Base-by-base conservation (phyloP, 345 rosid genomes). In the Rhodamnia argentea region DNA sequence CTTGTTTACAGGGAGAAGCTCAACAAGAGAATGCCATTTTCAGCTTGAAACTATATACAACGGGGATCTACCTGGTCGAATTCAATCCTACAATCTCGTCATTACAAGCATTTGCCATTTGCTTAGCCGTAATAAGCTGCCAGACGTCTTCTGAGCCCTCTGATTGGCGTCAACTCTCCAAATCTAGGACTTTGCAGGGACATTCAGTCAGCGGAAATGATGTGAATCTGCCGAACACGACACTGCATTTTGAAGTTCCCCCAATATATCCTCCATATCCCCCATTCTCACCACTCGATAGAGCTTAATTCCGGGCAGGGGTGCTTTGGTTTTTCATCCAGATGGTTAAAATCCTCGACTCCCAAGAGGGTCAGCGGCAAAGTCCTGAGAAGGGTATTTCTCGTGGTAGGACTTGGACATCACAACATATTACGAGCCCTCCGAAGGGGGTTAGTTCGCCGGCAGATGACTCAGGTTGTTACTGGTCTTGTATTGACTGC, bases 271-370 rank as follows among this genome's bases (percentile, higher is more conserved):
- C 95, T 74, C 90, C 96, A 27, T 86, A 88, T 90, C 98, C 96
- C 18, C 98, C 98, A 3, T 91, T 91, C 88, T 96, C 99, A 54
- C 98, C 98, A 0, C 94, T 94, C 7, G 98, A 96, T 83, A 93
- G 99, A 82, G 97, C 91, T 56, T 96, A 92, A 89, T 78, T 70
- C 83, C 2, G 44, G 64, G 42, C 83, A 52, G 82, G 57, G 60
- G 76, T 40, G 11, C 83, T 13, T 6, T 18, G 78, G 84, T 88
- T 70, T 70, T 70, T 40, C 81, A 70, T 22, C 13, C 26, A 70
- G 81, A 37, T 37, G 81, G 24, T 70, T 70, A 70, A 70, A 70
- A 70, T 37, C 47, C 24, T 37, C 20, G 81, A 37, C 23, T 70
- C 18, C 81, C 78, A 37, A 70, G 81, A 70, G 47, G 78, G 40